These are phyloP conservation scores for Peribolospora kevripleyi DNA, from an alignment of 768 basidiomycete genomes.

Conservation along the genomic window DNA sequence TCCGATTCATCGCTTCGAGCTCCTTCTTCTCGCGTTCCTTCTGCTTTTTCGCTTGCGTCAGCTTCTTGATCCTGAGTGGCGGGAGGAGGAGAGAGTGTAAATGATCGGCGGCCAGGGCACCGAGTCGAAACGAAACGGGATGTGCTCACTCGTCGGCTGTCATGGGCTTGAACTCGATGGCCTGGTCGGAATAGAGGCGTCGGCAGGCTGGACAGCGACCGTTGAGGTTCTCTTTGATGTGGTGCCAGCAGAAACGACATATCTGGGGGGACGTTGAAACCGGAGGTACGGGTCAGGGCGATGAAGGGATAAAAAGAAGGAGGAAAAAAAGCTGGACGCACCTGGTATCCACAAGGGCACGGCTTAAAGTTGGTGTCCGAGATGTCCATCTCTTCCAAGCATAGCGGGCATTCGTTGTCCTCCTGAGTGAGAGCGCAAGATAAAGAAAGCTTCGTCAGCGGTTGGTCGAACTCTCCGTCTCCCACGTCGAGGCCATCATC, in stretches of 20 bases:
- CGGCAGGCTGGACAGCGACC: slow-evolving; percentile 91
- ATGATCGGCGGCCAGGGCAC: slow-evolving; percentile 3
- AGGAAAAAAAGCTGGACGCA: slow-evolving; percentile 16
- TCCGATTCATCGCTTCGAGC: slow-evolving; percentile 56
- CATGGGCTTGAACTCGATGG: slow-evolving; percentile 84
- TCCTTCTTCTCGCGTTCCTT: slow-evolving; percentile 89
- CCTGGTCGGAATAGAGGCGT: slow-evolving; percentile 71
- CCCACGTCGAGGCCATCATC: too few relatives aligned
- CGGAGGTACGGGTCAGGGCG: background rate
- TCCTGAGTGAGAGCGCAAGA: slow-evolving; percentile 31
- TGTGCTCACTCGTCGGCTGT: slow-evolving; percentile 71
- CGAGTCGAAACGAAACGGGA: background rate
- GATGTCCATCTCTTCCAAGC: slow-evolving; percentile 95
- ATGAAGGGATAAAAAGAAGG: background rate
- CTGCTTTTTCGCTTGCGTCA: slow-evolving; percentile 71
- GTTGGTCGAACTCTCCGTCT: too few relatives aligned
- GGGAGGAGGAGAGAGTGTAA: slow-evolving; percentile 4
- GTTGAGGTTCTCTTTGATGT: slow-evolving; percentile 88
- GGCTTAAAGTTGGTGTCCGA: slow-evolving; percentile 98
- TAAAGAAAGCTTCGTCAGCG: too few relatives aligned
- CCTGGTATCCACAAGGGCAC: slow-evolving; percentile 96
- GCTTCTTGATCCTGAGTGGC: slow-evolving; percentile 54
- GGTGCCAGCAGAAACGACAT: slow-evolving; percentile 97
- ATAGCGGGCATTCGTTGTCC: slow-evolving; percentile 90
- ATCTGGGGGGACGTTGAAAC: slow-evolving; percentile 31